phyloP scores from a whole-genome alignment of 345 rosid genomes.

The Salix exigua region DNA sequence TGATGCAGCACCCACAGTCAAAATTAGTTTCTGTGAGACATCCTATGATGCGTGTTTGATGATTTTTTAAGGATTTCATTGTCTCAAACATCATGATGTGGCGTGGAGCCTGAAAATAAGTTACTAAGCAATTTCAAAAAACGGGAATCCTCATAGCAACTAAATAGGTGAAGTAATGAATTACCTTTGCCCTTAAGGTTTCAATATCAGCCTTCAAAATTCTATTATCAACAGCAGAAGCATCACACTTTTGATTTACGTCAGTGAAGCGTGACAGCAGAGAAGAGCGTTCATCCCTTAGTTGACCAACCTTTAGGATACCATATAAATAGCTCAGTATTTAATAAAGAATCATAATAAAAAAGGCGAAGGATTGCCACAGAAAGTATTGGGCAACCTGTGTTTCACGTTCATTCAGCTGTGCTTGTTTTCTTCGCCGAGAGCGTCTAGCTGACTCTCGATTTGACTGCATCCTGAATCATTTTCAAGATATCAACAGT shows the following conservation, averaged over 20 bases:
- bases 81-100: background rate
- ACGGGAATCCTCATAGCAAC: background rate
- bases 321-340: constrained; percentile 9
- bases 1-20: background rate
- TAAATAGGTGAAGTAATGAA: background rate
- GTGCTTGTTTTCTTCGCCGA: constrained; percentile 87
- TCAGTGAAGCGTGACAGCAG: constrained; percentile 63
- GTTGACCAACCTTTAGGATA: constrained; percentile 61
- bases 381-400: constrained; percentile 50
- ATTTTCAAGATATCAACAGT: constrained; percentile 17
- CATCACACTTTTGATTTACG: constrained; percentile 71
- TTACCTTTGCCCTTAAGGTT: constrained; percentile 83
- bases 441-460: constrained; percentile 99
- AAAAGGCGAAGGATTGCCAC: background rate
- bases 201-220: constrained; percentile 95
- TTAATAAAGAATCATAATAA: constrained; percentile 1
- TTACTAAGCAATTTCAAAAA: background rate
- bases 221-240: constrained; percentile 77
- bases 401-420: constrained; percentile 75
- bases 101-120: background rate
- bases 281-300: constrained; percentile 70
- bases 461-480: constrained; percentile 83
- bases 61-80: background rate
- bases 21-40: constrained; percentile 2
- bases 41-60: background rate